phyloP scores from a whole-genome alignment of 169 alveolate genomes.

The Plasmodium chabaudi region DNA sequence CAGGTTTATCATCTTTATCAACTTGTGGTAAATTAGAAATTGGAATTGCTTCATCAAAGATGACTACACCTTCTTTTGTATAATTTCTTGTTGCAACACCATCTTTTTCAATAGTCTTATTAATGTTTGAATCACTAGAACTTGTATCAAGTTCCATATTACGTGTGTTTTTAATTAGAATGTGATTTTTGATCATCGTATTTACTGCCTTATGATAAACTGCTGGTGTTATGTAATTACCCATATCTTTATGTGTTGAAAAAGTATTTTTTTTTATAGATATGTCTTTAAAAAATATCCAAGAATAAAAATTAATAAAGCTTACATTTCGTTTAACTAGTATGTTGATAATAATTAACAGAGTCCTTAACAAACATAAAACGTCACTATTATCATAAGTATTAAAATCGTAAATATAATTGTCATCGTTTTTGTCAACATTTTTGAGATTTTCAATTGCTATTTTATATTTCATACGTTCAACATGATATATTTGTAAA shows the following conservation, averaged over 20 bases:
- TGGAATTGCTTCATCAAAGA: background rate
- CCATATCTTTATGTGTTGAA: slow-evolving; percentile 21
- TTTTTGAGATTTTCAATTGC: slow-evolving; percentile 29
- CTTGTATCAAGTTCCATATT: background rate
- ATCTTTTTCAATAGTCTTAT: background rate
- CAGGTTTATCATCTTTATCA: background rate
- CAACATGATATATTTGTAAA: slow-evolving; percentile 75
- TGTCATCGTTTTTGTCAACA: slow-evolving; percentile 57
- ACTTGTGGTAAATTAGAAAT: background rate
- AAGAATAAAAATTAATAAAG: slow-evolving; percentile 58
- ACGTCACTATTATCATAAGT: slow-evolving; percentile 58
- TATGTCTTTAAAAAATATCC: slow-evolving; percentile 71
- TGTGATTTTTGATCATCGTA: background rate
- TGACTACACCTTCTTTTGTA: background rate
- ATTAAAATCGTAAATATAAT: slow-evolving; percentile 63
- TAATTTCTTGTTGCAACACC: background rate
- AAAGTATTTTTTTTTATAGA: slow-evolving; percentile 27
- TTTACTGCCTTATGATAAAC: background rate
- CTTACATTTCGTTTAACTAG: slow-evolving; percentile 54
- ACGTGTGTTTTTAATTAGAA: background rate
- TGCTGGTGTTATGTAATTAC: background rate
- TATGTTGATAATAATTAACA: slow-evolving; percentile 55
- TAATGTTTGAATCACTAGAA: background rate
- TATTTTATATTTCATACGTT: slow-evolving; percentile 51
- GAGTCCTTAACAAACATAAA: slow-evolving; percentile 36